phyloP scores from a whole-genome alignment of 2,329 filamentous ascomycete genomes.

The Simplicillium aogashimaense region DNA sequence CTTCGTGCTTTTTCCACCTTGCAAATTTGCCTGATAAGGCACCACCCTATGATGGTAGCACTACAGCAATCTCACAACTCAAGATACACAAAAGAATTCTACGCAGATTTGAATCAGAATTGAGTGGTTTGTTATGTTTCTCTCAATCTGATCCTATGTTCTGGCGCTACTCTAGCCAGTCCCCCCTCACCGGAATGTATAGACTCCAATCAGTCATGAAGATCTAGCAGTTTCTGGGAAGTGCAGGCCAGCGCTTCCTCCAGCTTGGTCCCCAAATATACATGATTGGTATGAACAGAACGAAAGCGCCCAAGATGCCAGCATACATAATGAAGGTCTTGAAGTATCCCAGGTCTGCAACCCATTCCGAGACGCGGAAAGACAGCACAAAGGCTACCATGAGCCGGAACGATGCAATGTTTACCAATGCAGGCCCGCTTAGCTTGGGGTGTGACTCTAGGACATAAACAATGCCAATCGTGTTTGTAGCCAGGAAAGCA shows the following conservation, averaged over 20 bases:
- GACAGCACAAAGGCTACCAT: conserved; percentile 19
- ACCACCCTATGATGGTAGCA: too few relatives aligned
- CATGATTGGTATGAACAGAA: conserved; percentile 17
- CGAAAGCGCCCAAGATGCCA: conserved; percentile 18
- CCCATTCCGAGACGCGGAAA: conserved; percentile 16
- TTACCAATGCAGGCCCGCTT: conserved; percentile 19
- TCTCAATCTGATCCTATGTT: too few relatives aligned
- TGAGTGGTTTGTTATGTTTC: too few relatives aligned
- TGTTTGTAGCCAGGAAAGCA: conserved; percentile 16
- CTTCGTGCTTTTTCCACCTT: too few relatives aligned
- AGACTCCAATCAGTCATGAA: too few relatives aligned
- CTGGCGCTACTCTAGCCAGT: too few relatives aligned
- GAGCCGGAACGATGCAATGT: conserved; percentile 19
- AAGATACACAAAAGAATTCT: too few relatives aligned
- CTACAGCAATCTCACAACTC: too few relatives aligned
- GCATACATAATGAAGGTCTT: conserved; percentile 18
- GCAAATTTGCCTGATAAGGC: too few relatives aligned
- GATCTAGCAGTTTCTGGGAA: background rate
- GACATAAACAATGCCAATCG: conserved; percentile 18
- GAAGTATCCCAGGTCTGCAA: conserved; percentile 15
- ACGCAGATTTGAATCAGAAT: too few relatives aligned
- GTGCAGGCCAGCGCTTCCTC: conserved; percentile 1
- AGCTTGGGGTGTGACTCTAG: conserved; percentile 20
- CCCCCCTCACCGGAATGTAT: too few relatives aligned
- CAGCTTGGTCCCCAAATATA: conserved; percentile 10